These are phyloP conservation scores for Erythrobasidium yunnanense DNA, from an alignment of 768 basidiomycete species.

Conservation along the genomic window DNA sequence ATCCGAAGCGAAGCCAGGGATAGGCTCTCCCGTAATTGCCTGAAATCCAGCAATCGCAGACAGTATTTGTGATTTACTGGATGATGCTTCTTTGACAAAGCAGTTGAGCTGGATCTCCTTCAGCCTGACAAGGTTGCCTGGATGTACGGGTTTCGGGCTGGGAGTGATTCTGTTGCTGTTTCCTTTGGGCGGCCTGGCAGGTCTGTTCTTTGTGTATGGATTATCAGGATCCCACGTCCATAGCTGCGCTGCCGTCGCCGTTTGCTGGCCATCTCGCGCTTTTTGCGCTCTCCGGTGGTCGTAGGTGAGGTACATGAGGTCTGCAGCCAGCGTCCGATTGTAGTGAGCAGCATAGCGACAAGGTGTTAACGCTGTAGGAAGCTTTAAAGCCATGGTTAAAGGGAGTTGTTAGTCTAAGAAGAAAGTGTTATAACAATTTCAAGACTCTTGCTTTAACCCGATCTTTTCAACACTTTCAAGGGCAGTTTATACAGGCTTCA, in stretches of 20 bases:
- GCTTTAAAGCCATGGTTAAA: not conserved
- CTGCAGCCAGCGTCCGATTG: conserved; percentile 63
- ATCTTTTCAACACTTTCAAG: not conserved
- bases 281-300: conserved; percentile 52
- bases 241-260: conserved; percentile 27
- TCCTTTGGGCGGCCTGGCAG: conserved; percentile 58
- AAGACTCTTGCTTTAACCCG: not conserved
- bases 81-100: conserved; percentile 63
- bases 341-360: conserved; percentile 73
- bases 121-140: conserved; percentile 61
- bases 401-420: not conserved
- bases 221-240: conserved; percentile 54
- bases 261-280: conserved; percentile 51
- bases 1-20: conserved; percentile 20
- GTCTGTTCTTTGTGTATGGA: conserved; percentile 70
- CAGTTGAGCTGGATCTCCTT: conserved; percentile 77
- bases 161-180: conserved; percentile 53
- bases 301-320: conserved; percentile 93
- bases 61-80: conserved; percentile 60
- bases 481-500: not conserved
- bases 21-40: conserved; percentile 71
- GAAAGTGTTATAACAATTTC: not conserved
- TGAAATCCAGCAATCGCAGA: conserved; percentile 79
- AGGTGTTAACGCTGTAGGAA: conserved; percentile 1
- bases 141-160: conserved; percentile 50